Base-by-base conservation (phyloP, 208 protist genomes). In the Jaenimonas drosophilae region DNA sequence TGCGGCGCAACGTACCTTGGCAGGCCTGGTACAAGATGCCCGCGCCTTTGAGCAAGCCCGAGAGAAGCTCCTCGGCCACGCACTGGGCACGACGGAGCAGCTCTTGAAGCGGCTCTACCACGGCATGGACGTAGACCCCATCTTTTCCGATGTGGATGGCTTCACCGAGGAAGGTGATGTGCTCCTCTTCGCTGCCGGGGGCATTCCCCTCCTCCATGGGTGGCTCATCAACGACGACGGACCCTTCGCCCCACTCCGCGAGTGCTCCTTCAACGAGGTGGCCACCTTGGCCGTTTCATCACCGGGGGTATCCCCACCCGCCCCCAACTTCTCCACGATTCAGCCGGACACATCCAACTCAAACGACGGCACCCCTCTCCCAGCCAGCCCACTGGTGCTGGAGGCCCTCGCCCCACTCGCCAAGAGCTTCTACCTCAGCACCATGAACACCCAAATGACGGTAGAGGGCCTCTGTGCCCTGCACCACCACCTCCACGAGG, bases 261-360 rank as follows among this genome's bases (percentile, higher is more conserved):
- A 68, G 11, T 57, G 74, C 44, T 71, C 71, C 16, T 75, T 66
- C 50, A 75, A 70, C 49, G 60, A 79, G 39, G 38, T 75, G 9
- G 62, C 51, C 45, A 34, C 48, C 23, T 9, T 78, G 32, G 58
- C 51, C 2, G 63, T 48, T 7, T 37, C 9, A 3, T 51, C 20
- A n/a, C 42, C 42, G 9, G 21, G n/a, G n/a, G n/a, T n/a, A 17
- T 11, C 7, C 7, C 7, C n/a, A 6, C n/a, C 24, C 21, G 17
- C 17, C 11, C n/a, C 17, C 9, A 16, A 32, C 42, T n/a, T 9
- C 12, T 7, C 5, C 21, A 32, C 6, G 9, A 6, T 11, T 17
- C 11, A 32, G 20, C 9, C 5, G 5, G 26, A 48, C n/a, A 61
- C 31, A 11, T n/a, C n/a, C n/a, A n/a, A n/a, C n/a, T n/a, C n/a